Base-by-base conservation (phyloP, 1,284 basidiomycete genomes). In the Marasmius sp. region DNA sequence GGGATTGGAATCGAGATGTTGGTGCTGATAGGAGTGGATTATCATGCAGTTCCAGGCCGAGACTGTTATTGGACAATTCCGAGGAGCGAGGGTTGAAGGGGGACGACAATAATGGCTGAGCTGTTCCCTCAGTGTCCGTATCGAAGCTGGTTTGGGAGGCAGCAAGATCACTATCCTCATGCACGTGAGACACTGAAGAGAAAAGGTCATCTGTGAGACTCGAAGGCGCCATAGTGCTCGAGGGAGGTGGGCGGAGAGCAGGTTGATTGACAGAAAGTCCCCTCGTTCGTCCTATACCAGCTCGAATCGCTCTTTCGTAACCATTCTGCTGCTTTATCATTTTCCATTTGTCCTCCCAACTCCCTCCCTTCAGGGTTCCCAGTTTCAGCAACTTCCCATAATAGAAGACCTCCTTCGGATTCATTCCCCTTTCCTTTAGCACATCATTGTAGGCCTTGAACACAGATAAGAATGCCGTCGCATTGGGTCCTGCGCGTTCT, bases 391-490 rank as follows among this genome's bases (percentile, higher is more conserved):
- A 74, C 71, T 91, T 90, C 33, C 85, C 85, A 71, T 93, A 94
- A 70, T 88, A 91, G n/a, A 87, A 77, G 14, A 91, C 89, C 71
- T 94, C 92, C 38, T 88, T 84, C n/a, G 87, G 82, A 66, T 93
- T 89, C n/a, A 93, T 74, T 1, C 88, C 88, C 5, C 86, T 81
- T 65, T 89, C 87, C 61, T 83, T 82, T 16, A 93, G 76, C 20
- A 92, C 84, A 63, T 89, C 87, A 67, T 87, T 91, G 71, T 94
- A 94, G 0, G 91, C 89, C 68, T 90, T 91, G 79, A 92, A 87
- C n/a, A 92, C 83, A 1, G 85, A 81, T 39, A 91, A 77, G 68
- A 93, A 93, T 0, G 87, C 88, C 1, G 87, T 89, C 12, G 89
- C 85, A 27, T 80, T 76, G 8, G 84, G 77, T 6, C 87, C 81